Percentiles rank a stretch among this genome's conserved stretches.
Evolutionary conservation across 2,329 filamentous ascomycete species (phyloP).

Genomic region (Pseudocercospora vitis): DNA sequence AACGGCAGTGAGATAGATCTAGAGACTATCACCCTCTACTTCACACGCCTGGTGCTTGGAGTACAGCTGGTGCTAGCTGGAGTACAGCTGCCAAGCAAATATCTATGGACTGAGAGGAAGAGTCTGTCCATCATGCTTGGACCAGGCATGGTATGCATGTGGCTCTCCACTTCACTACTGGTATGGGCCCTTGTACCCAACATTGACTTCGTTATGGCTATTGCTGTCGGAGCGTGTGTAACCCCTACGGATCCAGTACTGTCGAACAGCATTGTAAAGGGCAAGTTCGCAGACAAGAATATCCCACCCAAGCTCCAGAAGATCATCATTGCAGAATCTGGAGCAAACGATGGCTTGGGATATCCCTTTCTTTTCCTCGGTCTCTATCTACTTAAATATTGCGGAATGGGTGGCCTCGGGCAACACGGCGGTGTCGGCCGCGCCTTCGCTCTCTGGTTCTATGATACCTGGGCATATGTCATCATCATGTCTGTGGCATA

Average conservation of each 20-base stretch:
- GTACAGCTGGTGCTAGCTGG: slow-evolving; percentile 88
- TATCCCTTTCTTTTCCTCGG: slow-evolving; percentile 88
- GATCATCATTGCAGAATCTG: slow-evolving; percentile 67
- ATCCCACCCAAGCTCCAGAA: slow-evolving; percentile 78
- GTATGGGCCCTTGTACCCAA: slow-evolving; percentile 74
- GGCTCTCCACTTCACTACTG: slow-evolving; percentile 75
- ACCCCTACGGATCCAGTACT: slow-evolving; percentile 88
- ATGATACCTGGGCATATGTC: slow-evolving; percentile 79
- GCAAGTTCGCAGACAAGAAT: slow-evolving; percentile 88
- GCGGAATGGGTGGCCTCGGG: slow-evolving; percentile 57
- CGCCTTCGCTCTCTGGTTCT: slow-evolving; percentile 79
- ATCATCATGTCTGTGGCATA: slow-evolving; percentile 78
- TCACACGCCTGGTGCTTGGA: slow-evolving; percentile 81
- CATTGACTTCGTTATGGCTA: slow-evolving; percentile 71
- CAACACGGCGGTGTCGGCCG: slow-evolving; percentile 60
- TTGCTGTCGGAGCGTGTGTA: slow-evolving; percentile 81
- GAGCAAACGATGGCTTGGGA: slow-evolving; percentile 83
- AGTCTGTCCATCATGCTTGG: slow-evolving; percentile 72
- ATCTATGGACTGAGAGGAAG: slow-evolving; percentile 76
- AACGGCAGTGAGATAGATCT: slow-evolving; percentile 57
- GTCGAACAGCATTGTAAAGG: slow-evolving; percentile 88
- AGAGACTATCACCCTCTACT: slow-evolving; percentile 74
- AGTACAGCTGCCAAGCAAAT: slow-evolving; percentile 81
- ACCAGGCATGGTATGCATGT: slow-evolving; percentile 84
- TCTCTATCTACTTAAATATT: slow-evolving; percentile 78